phyloP scores from a whole-genome alignment of 805 yeast genomes.

The Hanseniaspora thailandica region DNA sequence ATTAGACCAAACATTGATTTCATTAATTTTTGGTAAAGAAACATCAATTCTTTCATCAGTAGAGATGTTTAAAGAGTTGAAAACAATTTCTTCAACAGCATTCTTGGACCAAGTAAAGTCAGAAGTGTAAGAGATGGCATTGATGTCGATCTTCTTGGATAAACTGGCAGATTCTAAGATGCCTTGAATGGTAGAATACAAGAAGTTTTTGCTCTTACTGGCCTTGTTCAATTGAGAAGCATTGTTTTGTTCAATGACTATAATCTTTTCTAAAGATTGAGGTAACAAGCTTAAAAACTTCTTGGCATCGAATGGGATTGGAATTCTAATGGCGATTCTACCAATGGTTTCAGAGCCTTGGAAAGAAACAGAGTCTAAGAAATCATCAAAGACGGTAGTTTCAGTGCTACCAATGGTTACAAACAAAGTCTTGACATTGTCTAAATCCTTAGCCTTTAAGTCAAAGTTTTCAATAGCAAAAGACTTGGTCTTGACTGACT shows the following conservation, averaged over 20 bases:
- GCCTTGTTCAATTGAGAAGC: background rate
- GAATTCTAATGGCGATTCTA: conserved; percentile 59
- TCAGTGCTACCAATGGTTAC: conserved; percentile 71
- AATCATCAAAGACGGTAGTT: conserved; percentile 40
- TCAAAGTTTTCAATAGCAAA: conserved; percentile 11
- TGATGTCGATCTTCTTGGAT: conserved; percentile 30
- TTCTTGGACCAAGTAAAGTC: conserved; percentile 46
- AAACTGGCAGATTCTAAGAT: conserved; percentile 23
- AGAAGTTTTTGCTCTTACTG: conserved; percentile 5
- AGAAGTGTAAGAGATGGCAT: conserved; percentile 43
- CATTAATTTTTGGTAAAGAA: conserved; percentile 20
- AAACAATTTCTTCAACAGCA: conserved; percentile 39
- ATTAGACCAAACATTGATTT: conserved; percentile 50
- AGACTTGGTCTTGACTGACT: background rate
- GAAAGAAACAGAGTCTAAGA: conserved; percentile 17
- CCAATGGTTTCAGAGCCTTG: conserved; percentile 40
- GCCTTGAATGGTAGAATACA: conserved; percentile 14
- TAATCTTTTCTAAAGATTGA: conserved; percentile 42
- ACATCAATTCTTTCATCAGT: conserved; percentile 19
- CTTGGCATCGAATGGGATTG: conserved; percentile 62
- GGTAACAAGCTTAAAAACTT: conserved; percentile 54
- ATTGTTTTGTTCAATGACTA: conserved; percentile 52
- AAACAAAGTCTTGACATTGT: conserved; percentile 58
- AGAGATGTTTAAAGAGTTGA: conserved; percentile 29
- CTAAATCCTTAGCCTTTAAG: conserved; percentile 33